Evolutionary conservation across 192 early-diverging fungal species (phyloP), one percentile per base, ranked within the genome.

Genomic region (Umbelopsis isabellina): DNA sequence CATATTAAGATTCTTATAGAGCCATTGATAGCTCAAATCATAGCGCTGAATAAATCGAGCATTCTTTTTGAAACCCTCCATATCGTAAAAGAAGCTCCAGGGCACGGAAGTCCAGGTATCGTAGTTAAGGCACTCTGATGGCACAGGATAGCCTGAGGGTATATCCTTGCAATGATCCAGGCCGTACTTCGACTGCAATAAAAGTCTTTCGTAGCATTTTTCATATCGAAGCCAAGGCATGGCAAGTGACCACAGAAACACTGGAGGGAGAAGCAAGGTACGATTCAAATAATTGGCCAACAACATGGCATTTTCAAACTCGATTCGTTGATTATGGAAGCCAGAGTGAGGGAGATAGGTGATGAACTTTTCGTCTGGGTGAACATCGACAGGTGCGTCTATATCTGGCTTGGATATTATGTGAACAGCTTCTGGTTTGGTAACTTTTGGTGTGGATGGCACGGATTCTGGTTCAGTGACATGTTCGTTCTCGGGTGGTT

Each of bases 51-150:
- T 72, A 58, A 85, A 75, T 7, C 73, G 77, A 9, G 82, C 79
- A 20, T 74, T 21, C 46, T 75, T 27, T 12, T 50, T 44, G 35
- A 88, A 73, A 21, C 73, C 70, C 5, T 68, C 72, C 72, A 88
- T 76, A 51, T 85, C 77, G 66, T 84, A 82, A 47, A 88, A 83
- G 58, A 86, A 86, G 15, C 75, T 75, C 87, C 85, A 88, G 7
- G 84, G 82, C 16, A 88, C 80, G 2, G 66, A 75, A 16, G 85
- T 88, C 81, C 85, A 85, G 6, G 79, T 68, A 48, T 73, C 80
- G 61, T 85, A 87, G 69, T 85, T 80, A n/a, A 87, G 73, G 58
- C 86, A 87, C 64, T 87, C 86, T 18, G 72, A 66, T 0, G 86
- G 84, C 2, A 83, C 49, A 18, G 84, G 83, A 45, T 75, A 78